Conservation (phyloP, 768 basidiomycete genomes). For the Hygrophorus russula region DNA sequence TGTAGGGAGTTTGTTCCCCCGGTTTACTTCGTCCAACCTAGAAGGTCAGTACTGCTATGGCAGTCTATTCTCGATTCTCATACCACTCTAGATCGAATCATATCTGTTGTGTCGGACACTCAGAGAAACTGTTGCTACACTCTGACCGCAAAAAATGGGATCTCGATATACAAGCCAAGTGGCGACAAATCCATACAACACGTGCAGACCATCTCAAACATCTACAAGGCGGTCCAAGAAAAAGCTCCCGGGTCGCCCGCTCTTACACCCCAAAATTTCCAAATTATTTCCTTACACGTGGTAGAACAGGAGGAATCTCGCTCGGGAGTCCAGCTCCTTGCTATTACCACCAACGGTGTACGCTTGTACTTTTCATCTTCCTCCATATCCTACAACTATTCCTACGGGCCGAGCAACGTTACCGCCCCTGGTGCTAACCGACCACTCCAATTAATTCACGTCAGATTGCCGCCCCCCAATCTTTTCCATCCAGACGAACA, state of each 20-base stretch:
- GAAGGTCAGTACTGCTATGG: constrained; percentile 43
- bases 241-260: constrained; percentile 72
- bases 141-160: constrained; percentile 50
- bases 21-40: constrained; percentile 47
- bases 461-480: constrained; percentile 68
- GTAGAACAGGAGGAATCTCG: constrained; percentile 59
- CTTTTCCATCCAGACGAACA: constrained; percentile 71
- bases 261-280: constrained; percentile 58
- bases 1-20: constrained; percentile 69
- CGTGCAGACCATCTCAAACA: constrained; percentile 61
- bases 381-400: constrained; percentile 36
- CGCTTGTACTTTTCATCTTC: constrained; percentile 72
- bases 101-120: constrained; percentile 54
- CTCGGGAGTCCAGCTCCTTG: constrained; percentile 63
- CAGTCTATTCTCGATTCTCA: constrained; percentile 3
- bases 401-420: constrained; percentile 27
- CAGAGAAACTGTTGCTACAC: constrained; percentile 71
- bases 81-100: constrained; percentile 51
- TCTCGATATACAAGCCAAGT: constrained; percentile 55
- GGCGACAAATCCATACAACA: constrained; percentile 60
- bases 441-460: constrained; percentile 59
- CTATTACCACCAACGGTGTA: constrained; percentile 70
- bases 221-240: constrained; percentile 70
- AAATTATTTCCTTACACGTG: constrained; percentile 60
- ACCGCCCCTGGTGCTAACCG: constrained; percentile 21